Evolutionary conservation across 1,139 yeast species (phyloP).

Genomic region (Nakaseomyces glabratus): DNA sequence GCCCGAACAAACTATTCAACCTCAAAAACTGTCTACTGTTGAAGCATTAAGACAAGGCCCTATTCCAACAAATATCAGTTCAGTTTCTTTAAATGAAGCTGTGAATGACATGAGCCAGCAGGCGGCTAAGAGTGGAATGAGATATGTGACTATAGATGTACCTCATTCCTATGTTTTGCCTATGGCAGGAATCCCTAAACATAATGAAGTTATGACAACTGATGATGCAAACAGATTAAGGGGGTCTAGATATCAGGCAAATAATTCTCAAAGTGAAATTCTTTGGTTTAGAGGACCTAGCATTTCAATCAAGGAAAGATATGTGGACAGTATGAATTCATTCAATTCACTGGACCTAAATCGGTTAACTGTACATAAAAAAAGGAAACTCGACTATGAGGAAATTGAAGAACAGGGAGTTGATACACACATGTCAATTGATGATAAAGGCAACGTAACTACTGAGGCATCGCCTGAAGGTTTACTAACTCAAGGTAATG

Average conservation of each 20-base stretch:
- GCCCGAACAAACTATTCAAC: neutral
- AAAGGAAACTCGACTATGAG: slow-evolving; percentile 18
- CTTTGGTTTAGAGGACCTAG: slow-evolving; percentile 80
- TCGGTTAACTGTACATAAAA: slow-evolving; percentile 15
- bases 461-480: neutral
- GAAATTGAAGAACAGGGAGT: slow-evolving; percentile 20
- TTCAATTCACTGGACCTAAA: slow-evolving; percentile 5
- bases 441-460: neutral
- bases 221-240: slow-evolving; percentile 3
- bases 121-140: slow-evolving; percentile 4
- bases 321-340: slow-evolving; percentile 27
- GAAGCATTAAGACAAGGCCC: neutral
- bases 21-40: slow-evolving; percentile 1
- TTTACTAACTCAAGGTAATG: too few species aligned
- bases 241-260: neutral
- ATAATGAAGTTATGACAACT: neutral
- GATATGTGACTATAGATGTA: slow-evolving; percentile 5
- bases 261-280: neutral
- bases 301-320: slow-evolving; percentile 44
- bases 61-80: neutral
- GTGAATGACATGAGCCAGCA: slow-evolving; percentile 1
- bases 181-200: neutral
- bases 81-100: slow-evolving; percentile 2
- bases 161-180: slow-evolving; percentile 6
- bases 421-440: neutral